Evolutionary conservation across 2,329 filamentous ascomycete genomes (phyloP).

Genomic region (Coccinonectria pachysandricola): DNA sequence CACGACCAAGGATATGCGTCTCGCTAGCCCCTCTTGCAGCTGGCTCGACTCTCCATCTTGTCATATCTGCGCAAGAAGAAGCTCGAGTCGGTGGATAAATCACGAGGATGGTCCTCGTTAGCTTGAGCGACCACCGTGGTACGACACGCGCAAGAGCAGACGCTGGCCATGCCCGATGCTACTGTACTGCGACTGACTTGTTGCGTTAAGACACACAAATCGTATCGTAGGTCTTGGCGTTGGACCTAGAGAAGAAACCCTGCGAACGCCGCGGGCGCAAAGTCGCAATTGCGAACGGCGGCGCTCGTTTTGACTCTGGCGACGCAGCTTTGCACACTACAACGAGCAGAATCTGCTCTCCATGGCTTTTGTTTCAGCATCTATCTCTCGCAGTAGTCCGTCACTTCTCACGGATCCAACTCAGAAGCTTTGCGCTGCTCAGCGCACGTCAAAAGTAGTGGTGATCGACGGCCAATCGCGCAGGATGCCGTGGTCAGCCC

Average conservation of each 20-base stretch:
- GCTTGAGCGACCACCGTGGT: conserved; percentile 3
- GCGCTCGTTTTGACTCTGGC: conserved; percentile 3
- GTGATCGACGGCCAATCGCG: conserved; percentile 15
- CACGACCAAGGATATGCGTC: conserved; percentile 15
- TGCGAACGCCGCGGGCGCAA: conserved; percentile 7
- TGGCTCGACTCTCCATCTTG: conserved; percentile 7
- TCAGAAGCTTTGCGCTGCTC: conserved; percentile 7
- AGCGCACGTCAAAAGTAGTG: conserved; percentile 8
- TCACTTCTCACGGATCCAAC: conserved; percentile 1
- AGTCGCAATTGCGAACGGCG: conserved; percentile 5
- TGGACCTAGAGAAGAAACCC: conserved; percentile 6
- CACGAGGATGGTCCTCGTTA: conserved; percentile 4
- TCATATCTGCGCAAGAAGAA: conserved; percentile 1
- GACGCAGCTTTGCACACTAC: not conserved
- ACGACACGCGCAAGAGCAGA: conserved; percentile 1
- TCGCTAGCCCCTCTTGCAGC: conserved; percentile 16
- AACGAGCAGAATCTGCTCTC: conserved; percentile 3
- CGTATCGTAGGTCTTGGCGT: too few species aligned
- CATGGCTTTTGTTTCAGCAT: too few species aligned
- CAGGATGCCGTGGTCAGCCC: conserved; percentile 9
- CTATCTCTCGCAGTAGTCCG: too few species aligned
- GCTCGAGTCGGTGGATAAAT: conserved; percentile 1
- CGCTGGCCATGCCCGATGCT: conserved; percentile 1
- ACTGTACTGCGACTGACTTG: conserved; percentile 4
- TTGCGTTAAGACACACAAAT: conserved; percentile 11